Percentiles rank a stretch among this genome's conserved stretches.
phyloP scores from a whole-genome alignment of 2,329 filamentous ascomycete genomes.

The Colletotrichum echinochloae region DNA sequence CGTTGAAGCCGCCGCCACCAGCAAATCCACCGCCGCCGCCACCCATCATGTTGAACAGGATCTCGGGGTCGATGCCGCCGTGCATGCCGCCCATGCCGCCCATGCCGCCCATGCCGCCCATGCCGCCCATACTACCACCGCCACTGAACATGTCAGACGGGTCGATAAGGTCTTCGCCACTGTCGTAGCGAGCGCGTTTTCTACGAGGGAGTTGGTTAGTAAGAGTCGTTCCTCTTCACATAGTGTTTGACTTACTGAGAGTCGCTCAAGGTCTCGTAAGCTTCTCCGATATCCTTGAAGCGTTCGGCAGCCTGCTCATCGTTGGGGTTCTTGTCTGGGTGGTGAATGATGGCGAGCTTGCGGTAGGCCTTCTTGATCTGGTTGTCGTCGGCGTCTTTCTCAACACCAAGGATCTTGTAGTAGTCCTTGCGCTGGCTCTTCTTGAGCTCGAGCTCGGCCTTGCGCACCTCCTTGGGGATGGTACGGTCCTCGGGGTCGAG shows the following conservation, averaged over 20 bases:
- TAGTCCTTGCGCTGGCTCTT: conserved; percentile 98
- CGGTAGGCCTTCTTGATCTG: conserved; percentile 98
- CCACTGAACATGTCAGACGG: conserved; percentile 86
- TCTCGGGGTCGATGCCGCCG: conserved; percentile 79
- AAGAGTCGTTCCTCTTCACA: not conserved
- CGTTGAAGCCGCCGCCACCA: conserved; percentile 60
- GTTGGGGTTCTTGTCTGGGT: conserved; percentile 97
- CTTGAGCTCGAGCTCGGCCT: conserved; percentile 95
- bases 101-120: conserved; percentile 79
- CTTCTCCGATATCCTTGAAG: conserved; percentile 98
- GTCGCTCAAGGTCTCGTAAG: conserved; percentile 95
- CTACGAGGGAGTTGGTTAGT: conserved; percentile 59
- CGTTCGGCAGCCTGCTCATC: conserved; percentile 86
- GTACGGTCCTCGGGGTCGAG: conserved; percentile 83
- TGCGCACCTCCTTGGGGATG: conserved; percentile 86
- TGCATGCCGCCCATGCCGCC: conserved; percentile 75
- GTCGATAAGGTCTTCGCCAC: conserved; percentile 90
- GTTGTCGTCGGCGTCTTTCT: conserved; percentile 85
- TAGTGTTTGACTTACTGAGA: conserved; percentile 75
- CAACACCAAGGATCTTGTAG: conserved; percentile 94
- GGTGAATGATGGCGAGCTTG: conserved; percentile 91
- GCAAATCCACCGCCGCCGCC: conserved; percentile 69
- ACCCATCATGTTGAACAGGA: conserved; percentile 88
- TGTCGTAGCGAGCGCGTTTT: conserved; percentile 92
- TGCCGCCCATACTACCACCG: conserved; percentile 73